Evolutionary conservation across 2,329 filamentous ascomycete species (phyloP), one percentile per base, ranked within the genome.

Genomic region (Hypoxylon sp.): DNA sequence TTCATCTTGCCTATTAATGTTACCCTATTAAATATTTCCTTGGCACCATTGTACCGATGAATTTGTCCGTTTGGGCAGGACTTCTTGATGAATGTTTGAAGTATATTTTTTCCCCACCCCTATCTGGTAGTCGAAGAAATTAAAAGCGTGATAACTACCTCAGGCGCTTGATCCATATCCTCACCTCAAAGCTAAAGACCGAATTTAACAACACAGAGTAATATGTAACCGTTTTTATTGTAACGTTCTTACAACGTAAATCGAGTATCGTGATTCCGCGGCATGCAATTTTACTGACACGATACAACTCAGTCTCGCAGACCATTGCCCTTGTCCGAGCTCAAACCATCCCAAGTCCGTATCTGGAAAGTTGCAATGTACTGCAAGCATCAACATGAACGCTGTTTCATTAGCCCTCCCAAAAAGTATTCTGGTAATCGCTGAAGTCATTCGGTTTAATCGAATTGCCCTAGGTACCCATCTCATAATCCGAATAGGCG

Each of bases 211-310:
- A 11, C 12, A 34, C 12, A 5, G n/a, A n/a, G 3, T 16, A 12
- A 52, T 39, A 27, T 41, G 25, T 9, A 12, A 8, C 39, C 39
- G 27, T 53, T 25, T 45, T 27, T n/a, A 39, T 39, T n/a, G 50
- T 63, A 51, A 30, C 34, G 54, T 59, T 59, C 48, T 67, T 55
- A 47, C 60, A 48, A 53, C 53, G 9, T 48, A 51, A 59, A 52
- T 57, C 53, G 53, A 56, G 29, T 58, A 58, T 65, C 43, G 34
- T 25, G 50, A 50, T 50, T 41, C 39, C 29, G 51, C 23, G 41
- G 53, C 39, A n/a, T 27, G 52, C 52, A 47, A 41, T 23, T 34
- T 32, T 27, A 39, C 30, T 41, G 37, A 61, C 14, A 39, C 34
- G 11, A 55, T 45, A 45, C 19, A 45, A 37, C 16, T 57, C 64